Percentiles rank a stretch among this genome's conserved stretches.
These are phyloP conservation scores for Coemansia guatemalensis DNA, from an alignment of 192 early-diverging fungal species.

Conservation along the genomic window DNA sequence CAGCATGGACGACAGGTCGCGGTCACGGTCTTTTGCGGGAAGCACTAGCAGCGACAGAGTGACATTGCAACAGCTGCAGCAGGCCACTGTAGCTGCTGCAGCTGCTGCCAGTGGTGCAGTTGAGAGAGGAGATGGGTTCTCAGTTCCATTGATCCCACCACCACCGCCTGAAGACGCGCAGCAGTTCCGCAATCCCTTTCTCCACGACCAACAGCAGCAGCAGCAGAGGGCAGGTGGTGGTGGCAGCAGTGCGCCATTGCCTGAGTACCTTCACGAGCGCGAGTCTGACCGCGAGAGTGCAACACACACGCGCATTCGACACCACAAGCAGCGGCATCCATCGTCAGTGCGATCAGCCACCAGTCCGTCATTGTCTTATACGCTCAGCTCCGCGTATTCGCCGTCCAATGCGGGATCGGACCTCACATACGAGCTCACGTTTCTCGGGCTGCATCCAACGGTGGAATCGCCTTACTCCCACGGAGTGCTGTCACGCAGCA, in stretches of 20 bases:
- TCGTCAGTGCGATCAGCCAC: slow-evolving; percentile 29
- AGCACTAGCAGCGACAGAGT: slow-evolving; percentile 28
- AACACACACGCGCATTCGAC: slow-evolving; percentile 49
- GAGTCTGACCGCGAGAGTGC: slow-evolving; percentile 39
- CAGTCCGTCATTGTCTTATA: slow-evolving; percentile 36
- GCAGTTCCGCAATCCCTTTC: slow-evolving; percentile 40
- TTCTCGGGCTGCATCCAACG: slow-evolving; percentile 43
- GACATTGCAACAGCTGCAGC: slow-evolving; percentile 36
- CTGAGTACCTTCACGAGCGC: slow-evolving; percentile 18
- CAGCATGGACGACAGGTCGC: not conserved
- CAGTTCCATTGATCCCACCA: slow-evolving; percentile 35
- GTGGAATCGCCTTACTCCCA: slow-evolving; percentile 36
- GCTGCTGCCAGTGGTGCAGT: not conserved
- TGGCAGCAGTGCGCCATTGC: slow-evolving; percentile 7
- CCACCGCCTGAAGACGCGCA: slow-evolving; percentile 26
- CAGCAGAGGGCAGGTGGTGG: not conserved
- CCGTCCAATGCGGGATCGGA: slow-evolving; percentile 51
- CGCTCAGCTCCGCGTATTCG: slow-evolving; percentile 46
- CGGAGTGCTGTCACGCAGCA: slow-evolving; percentile 22
- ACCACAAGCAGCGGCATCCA: slow-evolving; percentile 28
- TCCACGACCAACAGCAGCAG: slow-evolving; percentile 4
- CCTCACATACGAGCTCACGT: slow-evolving; percentile 47
- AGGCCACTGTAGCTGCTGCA: slow-evolving; percentile 13
- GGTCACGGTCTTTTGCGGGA: slow-evolving; percentile 50
- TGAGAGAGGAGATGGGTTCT: slow-evolving; percentile 2